These are phyloP conservation scores for Leccinum broughii DNA, from an alignment of 768 basidiomycete species.

Conservation along the genomic window DNA sequence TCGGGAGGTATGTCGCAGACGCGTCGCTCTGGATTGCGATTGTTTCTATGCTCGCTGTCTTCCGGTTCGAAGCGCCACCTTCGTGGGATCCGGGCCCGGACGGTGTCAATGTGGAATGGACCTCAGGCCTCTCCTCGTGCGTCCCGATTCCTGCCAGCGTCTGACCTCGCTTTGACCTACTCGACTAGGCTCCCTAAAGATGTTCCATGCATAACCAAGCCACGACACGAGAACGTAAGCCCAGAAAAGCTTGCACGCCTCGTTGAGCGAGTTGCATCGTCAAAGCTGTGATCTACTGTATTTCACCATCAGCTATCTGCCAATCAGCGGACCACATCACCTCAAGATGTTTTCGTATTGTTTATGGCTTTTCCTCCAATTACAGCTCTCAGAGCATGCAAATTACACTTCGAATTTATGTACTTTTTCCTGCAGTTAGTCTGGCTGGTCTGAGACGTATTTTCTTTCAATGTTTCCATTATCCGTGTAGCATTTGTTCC, in stretches of 20 bases:
- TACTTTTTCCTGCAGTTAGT: too few species aligned
- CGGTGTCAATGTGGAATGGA: constrained; percentile 23
- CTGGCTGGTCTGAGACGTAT: too few species aligned
- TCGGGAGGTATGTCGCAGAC: constrained; percentile 45
- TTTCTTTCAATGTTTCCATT: too few species aligned
- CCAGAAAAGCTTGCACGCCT: constrained; percentile 14
- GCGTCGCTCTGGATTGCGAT: constrained; percentile 35
- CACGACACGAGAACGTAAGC: constrained; percentile 7
- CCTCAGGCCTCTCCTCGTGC: constrained; percentile 20
- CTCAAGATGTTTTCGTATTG: background rate
- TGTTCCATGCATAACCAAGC: constrained; percentile 13
- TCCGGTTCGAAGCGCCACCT: constrained; percentile 14
- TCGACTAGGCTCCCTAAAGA: constrained; percentile 13
- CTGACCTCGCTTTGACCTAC: background rate
- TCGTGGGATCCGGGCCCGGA: constrained; percentile 21
- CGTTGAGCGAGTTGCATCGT: constrained; percentile 6
- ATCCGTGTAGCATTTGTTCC: too few species aligned
- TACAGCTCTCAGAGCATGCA: too few species aligned
- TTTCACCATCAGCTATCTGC: background rate
- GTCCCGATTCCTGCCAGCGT: constrained; percentile 1
- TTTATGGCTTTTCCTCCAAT: too few species aligned
- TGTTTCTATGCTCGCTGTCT: constrained; percentile 21
- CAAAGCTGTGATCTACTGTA: background rate
- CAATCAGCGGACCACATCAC: background rate
- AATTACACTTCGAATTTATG: too few species aligned